Evolutionary conservation across 129 eudicot species (phyloP).

Genomic region (Kitagawia praeruptora): DNA sequence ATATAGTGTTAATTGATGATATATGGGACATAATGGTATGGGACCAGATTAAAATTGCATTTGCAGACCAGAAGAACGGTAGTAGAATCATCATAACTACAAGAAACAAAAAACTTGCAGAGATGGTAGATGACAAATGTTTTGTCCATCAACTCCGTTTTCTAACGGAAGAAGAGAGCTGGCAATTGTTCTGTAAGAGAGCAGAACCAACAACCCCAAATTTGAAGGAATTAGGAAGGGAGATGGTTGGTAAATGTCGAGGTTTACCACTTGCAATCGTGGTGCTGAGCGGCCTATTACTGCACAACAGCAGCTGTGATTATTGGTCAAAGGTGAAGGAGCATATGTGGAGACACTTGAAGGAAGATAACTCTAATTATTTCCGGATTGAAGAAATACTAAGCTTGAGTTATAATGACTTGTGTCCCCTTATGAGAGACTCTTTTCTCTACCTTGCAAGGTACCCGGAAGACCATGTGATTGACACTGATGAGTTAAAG

Average conservation of each 20-base stretch:
- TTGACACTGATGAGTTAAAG: background rate
- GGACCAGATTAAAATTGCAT: no score
- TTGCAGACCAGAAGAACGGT: no score
- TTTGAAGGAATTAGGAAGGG: background rate
- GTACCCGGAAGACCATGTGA: slow-evolving; percentile 7
- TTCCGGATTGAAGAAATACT: background rate
- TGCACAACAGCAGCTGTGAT: background rate
- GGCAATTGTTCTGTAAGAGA: background rate
- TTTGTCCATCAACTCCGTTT: no score
- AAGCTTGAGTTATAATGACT: background rate
- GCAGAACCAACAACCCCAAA: background rate
- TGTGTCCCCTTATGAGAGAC: background rate
- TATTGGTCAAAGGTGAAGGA: background rate
- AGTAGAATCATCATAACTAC: no score
- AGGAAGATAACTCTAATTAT: background rate
- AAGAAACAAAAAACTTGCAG: no score
- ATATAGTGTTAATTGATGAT: no score
- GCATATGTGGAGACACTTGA: background rate
- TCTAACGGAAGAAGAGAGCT: no score
- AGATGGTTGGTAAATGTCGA: slow-evolving; percentile 7
- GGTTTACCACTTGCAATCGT: slow-evolving; percentile 14
- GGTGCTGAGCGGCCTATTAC: background rate
- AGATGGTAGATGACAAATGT: no score
- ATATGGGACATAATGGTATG: no score
- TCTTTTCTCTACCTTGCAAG: slow-evolving; percentile 14